phyloP scores from a whole-genome alignment of 2,329 filamentous ascomycete genomes.

The Pestalotiopsis sp. region DNA sequence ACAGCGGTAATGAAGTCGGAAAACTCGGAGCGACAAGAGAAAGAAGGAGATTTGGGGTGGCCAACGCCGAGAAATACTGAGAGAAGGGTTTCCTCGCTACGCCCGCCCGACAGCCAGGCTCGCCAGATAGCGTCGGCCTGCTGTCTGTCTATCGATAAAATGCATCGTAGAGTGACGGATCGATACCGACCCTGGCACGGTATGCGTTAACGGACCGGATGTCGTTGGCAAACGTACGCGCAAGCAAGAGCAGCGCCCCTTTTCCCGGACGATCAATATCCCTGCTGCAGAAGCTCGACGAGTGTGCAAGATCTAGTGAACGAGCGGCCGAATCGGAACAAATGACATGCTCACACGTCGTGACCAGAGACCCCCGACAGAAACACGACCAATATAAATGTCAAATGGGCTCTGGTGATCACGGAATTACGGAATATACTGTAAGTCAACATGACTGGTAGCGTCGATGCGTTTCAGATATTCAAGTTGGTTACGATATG shows the following conservation, averaged over 20 bases:
- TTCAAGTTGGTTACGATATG: background rate
- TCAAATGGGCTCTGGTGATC: background rate
- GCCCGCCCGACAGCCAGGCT: too few species aligned
- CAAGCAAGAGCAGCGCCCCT: conserved; percentile 1
- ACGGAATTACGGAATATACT: background rate
- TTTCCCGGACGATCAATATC: conserved; percentile 3
- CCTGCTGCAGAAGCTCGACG: background rate
- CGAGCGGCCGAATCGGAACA: background rate
- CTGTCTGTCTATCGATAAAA: background rate
- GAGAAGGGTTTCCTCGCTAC: background rate
- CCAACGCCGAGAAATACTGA: background rate
- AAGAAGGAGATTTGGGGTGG: background rate
- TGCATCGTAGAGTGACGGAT: background rate
- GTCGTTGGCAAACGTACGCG: background rate
- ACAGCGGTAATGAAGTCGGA: conserved; percentile 1
- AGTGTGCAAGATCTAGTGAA: background rate
- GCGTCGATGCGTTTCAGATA: background rate
- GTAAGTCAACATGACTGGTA: background rate
- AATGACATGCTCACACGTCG: background rate
- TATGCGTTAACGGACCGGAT: background rate
- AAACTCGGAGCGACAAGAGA: conserved; percentile 1
- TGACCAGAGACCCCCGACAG: background rate
- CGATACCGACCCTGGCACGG: background rate
- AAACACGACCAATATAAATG: background rate
- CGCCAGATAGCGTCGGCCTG: background rate